phyloP scores from a whole-genome alignment of 2,329 filamentous ascomycete genomes.

The Fusarium tuaranense region DNA sequence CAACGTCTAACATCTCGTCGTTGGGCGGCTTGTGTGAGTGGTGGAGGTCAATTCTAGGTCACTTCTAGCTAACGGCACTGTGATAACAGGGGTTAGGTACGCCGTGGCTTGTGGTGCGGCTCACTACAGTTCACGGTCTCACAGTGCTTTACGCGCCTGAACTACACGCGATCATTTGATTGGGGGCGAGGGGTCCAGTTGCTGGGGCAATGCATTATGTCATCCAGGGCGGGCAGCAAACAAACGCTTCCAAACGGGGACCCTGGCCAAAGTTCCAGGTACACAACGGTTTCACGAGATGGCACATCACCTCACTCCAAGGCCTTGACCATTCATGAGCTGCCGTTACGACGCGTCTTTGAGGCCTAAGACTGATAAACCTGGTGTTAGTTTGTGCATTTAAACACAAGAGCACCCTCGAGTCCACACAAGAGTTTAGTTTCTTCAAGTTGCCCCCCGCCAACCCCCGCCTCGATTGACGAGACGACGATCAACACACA shows the following conservation, averaged over 20 bases:
- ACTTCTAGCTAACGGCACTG: not conserved
- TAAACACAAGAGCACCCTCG: slow-evolving; percentile 34
- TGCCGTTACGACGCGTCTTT: slow-evolving; percentile 6
- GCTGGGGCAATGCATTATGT: slow-evolving; percentile 44
- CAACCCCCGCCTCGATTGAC: not conserved
- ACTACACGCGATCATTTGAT: slow-evolving; percentile 10
- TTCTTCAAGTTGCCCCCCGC: slow-evolving; percentile 30
- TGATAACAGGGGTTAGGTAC: not conserved
- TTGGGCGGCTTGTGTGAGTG: not conserved
- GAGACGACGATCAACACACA: slow-evolving; percentile 10
- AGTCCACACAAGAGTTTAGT: slow-evolving; percentile 29
- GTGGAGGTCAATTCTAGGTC: not conserved
- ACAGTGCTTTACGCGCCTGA: slow-evolving; percentile 38
- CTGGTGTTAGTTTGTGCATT: slow-evolving; percentile 38
- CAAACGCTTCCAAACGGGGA: slow-evolving; percentile 24
- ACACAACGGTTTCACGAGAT: slow-evolving; percentile 30
- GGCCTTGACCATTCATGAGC: slow-evolving; percentile 23
- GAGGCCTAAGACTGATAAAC: slow-evolving; percentile 16
- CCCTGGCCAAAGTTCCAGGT: slow-evolving; percentile 25
- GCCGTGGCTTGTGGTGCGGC: not conserved
- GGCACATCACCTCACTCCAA: slow-evolving; percentile 28
- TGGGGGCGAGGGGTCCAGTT: slow-evolving; percentile 25
- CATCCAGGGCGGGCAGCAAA: slow-evolving; percentile 30
- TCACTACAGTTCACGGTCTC: slow-evolving; percentile 3
- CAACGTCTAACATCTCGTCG: not conserved